phyloP scores from a whole-genome alignment of 2,329 filamentous ascomycete genomes.

The Sporothrix dimorphospora region DNA sequence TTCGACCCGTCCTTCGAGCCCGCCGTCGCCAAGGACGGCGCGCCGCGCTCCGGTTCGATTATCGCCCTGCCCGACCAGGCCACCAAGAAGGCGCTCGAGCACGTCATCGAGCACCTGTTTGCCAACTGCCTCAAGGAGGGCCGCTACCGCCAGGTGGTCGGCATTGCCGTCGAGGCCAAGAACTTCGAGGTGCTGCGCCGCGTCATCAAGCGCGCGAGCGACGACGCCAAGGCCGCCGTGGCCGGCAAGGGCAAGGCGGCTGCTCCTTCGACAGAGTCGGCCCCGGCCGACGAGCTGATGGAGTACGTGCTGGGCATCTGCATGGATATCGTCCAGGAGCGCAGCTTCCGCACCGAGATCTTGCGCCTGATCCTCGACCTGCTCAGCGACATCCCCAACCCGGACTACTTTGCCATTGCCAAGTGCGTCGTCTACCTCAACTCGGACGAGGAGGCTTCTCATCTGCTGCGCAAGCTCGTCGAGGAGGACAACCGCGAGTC shows the following conservation, averaged over 20 bases:
- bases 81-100: slow-evolving; percentile 78
- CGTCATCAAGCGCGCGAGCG: slow-evolving; percentile 85
- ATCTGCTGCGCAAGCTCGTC: slow-evolving; percentile 81
- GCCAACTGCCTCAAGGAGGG: slow-evolving; percentile 84
- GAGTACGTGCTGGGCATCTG: slow-evolving; percentile 95
- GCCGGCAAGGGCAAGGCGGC: slow-evolving; percentile 49
- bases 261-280: slow-evolving; percentile 44
- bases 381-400: slow-evolving; percentile 87
- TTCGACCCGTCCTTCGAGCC: slow-evolving; percentile 62
- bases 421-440: slow-evolving; percentile 97
- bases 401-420: slow-evolving; percentile 97
- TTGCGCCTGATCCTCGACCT: slow-evolving; percentile 90
- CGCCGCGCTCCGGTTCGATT: slow-evolving; percentile 58
- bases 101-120: slow-evolving; percentile 86
- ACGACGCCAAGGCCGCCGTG: slow-evolving; percentile 74
- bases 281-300: slow-evolving; percentile 87
- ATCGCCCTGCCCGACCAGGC: slow-evolving; percentile 68
- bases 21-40: slow-evolving; percentile 51
- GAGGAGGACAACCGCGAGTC: slow-evolving; percentile 77
- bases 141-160: slow-evolving; percentile 92
- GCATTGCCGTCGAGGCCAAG: slow-evolving; percentile 93
- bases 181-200: slow-evolving; percentile 84
- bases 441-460: slow-evolving; percentile 86
- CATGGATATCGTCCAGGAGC: slow-evolving; percentile 97
- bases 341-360: slow-evolving; percentile 80